These are phyloP conservation scores for Oleoguttula mirabilis DNA, from an alignment of 495 filamentous ascomycete genomes.

Conservation along the genomic window DNA sequence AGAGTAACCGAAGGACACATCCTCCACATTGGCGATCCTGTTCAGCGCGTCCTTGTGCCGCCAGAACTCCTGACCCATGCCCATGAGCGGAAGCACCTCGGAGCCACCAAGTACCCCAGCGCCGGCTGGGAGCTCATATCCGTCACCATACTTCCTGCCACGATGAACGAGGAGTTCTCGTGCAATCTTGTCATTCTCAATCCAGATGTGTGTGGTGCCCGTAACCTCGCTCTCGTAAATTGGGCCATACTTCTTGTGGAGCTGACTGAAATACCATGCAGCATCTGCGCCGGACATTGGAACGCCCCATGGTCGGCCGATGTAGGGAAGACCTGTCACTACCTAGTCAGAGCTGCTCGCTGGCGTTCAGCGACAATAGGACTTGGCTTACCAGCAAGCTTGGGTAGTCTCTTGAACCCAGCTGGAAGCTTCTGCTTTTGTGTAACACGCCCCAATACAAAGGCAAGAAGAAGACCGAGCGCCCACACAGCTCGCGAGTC, in stretches of 20 bases:
- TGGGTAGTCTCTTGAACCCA: background rate
- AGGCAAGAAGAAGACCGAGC: background rate
- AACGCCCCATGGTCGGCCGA: constrained; percentile 5
- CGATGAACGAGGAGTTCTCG: constrained; percentile 3
- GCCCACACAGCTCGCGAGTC: constrained; percentile 3
- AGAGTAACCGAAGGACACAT: constrained; percentile 5
- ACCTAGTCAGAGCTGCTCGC: no score
- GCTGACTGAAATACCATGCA: constrained; percentile 4
- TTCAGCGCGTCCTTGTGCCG: constrained; percentile 10
- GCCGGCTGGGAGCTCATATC: constrained; percentile 1
- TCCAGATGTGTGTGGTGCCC: constrained; percentile 4
- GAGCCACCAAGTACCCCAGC: constrained; percentile 1
- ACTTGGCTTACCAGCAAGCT: background rate
- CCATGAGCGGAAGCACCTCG: constrained; percentile 3
- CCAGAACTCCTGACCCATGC: constrained; percentile 3
- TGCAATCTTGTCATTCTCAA: constrained; percentile 6
- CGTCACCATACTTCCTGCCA: constrained; percentile 5
- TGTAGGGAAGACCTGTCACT: constrained; percentile 4
- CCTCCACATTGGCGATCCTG: background rate
- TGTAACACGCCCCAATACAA: background rate
- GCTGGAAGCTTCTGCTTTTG: constrained; percentile 5
- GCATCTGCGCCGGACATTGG: constrained; percentile 3
- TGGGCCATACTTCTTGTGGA: constrained; percentile 6
- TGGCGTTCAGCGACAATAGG: background rate
- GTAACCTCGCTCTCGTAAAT: constrained; percentile 5